Evolutionary conservation across 345 rosid genomes (phyloP), one percentile per base, ranked within the genome.

Genomic region (Hypericum androsaemum): DNA sequence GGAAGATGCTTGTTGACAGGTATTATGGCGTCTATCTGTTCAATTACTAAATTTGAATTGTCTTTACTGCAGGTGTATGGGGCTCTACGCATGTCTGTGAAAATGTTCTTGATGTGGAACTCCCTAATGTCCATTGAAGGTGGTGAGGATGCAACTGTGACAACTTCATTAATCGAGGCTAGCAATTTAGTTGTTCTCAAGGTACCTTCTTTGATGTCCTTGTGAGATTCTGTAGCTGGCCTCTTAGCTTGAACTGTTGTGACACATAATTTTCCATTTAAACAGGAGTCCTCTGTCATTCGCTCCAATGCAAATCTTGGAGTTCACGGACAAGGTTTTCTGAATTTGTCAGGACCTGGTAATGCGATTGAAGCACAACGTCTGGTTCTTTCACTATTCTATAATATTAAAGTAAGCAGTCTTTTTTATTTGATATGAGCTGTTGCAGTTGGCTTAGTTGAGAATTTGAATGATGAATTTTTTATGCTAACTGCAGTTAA

Each of bases 51-150:
- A n/a, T n/a, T n/a, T n/a, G n/a, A n/a, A n/a, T n/a, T n/a, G n/a
- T n/a, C 12, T 46, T n/a, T 46, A 8, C 8, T 46, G 8, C 64
- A 88, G 98, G 98, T 92, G 32, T 92, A 80, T 67, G 99, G 99
- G 43, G 99, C 99, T 47, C 65, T 92, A 57, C 86, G 99, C 40
- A 92, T 92, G 99, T 72, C 86, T 52, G 97, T 88, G 12, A 92
- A 92, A 63, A 85, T 92, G 65, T 92, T 92, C 73, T 76, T 92
- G 74, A 81, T 92, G 97, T 85, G 94, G 90, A 88, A 92, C 57
- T 92, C 98, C 28, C 55, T 79, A 74, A 80, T 92, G 99, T 54
- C 80, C 59, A 77, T 92, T 46, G 86, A 86, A 73, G 97, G 88
- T 0, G 95, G 92, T 70, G 95, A 88, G 50, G 95, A 85, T 53